A percentile compares a stretch with the other conserved stretches of the same genome.
These are phyloP conservation scores for Pythium apleroticum DNA, from an alignment of 352 stramenopile genomes.

Conservation along the genomic window DNA sequence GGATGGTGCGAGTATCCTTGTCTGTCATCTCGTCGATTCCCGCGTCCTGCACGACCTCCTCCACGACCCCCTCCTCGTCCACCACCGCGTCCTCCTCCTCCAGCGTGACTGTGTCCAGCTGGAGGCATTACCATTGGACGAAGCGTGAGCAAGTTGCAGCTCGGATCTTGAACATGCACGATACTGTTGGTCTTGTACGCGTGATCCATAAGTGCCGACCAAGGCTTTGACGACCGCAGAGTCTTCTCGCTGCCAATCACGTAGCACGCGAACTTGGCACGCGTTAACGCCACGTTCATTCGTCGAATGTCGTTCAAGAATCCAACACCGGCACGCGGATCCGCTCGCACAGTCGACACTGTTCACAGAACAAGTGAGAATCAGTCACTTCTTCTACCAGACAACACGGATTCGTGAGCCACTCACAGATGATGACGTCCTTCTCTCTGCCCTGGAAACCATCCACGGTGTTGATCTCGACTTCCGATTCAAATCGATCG, in stretches of 20 bases:
- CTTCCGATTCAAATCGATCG: constrained; percentile 70
- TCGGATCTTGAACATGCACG: constrained; percentile 80
- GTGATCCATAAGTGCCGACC: constrained; percentile 77
- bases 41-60: not conserved
- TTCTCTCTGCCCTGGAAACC: constrained; percentile 92
- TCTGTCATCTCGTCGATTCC: not conserved
- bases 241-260: constrained; percentile 85
- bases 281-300: constrained; percentile 89
- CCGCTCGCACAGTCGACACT: constrained; percentile 87
- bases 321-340: constrained; percentile 77
- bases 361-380: not conserved
- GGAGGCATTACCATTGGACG: constrained; percentile 50
- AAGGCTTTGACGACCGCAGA: constrained; percentile 83
- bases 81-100: not conserved
- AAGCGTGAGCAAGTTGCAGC: constrained; percentile 73
- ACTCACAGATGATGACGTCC: constrained; percentile 90
- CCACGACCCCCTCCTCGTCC: constrained; percentile 3
- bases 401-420: not conserved
- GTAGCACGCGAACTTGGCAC: constrained; percentile 88
- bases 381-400: not conserved
- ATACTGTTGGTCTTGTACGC: constrained; percentile 61
- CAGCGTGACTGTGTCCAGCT: constrained; percentile 1
- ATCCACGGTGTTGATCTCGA: constrained; percentile 93
- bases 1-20: constrained; percentile 2
- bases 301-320: constrained; percentile 89